These are phyloP conservation scores for Ceratocystis destructans DNA, from an alignment of 2,329 filamentous ascomycete species.

Conservation along the genomic window DNA sequence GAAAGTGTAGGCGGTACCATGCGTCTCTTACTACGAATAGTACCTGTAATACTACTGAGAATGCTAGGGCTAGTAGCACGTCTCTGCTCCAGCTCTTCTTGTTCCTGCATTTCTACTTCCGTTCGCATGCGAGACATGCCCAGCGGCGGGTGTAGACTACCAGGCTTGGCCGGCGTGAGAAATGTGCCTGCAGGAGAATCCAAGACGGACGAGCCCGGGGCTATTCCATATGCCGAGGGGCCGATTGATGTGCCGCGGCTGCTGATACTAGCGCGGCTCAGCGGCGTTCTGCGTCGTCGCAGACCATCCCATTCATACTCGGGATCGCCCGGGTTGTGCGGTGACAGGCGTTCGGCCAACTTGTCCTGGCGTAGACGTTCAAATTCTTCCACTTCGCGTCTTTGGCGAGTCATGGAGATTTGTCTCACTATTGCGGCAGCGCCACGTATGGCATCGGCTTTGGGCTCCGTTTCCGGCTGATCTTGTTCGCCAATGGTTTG, in stretches of 20 bases:
- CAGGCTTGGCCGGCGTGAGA: conserved; percentile 15
- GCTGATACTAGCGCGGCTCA: conserved; percentile 15
- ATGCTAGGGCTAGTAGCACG: conserved; percentile 28
- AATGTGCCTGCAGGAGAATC: neutral
- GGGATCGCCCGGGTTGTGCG: conserved; percentile 59
- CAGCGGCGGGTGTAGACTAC: conserved; percentile 52
- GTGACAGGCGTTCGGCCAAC: conserved; percentile 53
- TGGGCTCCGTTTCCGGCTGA: conserved; percentile 90
- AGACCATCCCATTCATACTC: conserved; percentile 82
- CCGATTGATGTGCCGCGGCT: conserved; percentile 22
- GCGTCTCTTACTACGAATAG: conserved; percentile 30
- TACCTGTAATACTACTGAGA: conserved; percentile 44
- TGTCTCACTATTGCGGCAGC: conserved; percentile 75
- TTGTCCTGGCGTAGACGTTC: conserved; percentile 69
- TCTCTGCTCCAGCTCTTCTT: conserved; percentile 29
- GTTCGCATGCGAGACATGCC: conserved; percentile 78
- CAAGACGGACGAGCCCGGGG: conserved; percentile 14
- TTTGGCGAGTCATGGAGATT: conserved; percentile 60
- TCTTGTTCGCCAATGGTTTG: conserved; percentile 90
- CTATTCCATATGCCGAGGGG: conserved; percentile 10
- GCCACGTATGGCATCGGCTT: conserved; percentile 89
- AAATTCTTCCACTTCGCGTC: conserved; percentile 67
- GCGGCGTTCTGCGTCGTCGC: conserved; percentile 52
- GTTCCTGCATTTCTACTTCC: conserved; percentile 46
- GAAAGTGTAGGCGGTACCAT: conserved; percentile 27